Base-by-base conservation (phyloP, 2,329 filamentous ascomycete genomes). In the Verticillium longisporum region DNA sequence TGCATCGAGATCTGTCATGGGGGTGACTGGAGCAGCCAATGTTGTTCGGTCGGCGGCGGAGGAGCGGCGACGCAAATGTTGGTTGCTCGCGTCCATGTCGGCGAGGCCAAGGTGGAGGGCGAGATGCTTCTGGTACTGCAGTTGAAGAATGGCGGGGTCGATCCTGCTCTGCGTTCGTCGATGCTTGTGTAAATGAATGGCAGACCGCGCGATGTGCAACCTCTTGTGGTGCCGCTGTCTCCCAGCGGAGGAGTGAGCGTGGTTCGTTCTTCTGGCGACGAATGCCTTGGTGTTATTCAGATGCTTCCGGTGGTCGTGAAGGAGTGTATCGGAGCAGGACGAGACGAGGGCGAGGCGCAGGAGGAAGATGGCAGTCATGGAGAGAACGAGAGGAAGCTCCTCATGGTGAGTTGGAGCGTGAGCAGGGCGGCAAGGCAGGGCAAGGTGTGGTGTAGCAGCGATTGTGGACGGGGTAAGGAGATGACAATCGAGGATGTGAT, bases 291-390 rank as follows among this genome's bases (percentile, higher is more conserved):
- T 66, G 66, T 75, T 74, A 62, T 73, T 74, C 66, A 79, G 69
- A 65, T 75, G 75, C 66, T 73, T 70, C 59, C 63, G 72, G 62
- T 76, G 72, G 66, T 81, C 76, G 74, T 80, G 69, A 65, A 78
- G 72, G 69, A 81, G 73, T 71, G 75, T 68, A 72, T 72, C 74
- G 67, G 77, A 77, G 69, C 73, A 78, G 68, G 77, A 75, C 71
- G 79, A 76, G 66, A 75, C 71, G 69, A 77, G 75, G 70, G 80
- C 82, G 65, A 80, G 73, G 70, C 75, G 73, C 62, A 81, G 69
- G 63, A 80, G 74, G 69, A 76, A 77, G 68, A 67, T 66, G 64
- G 72, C 74, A 68, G 76, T 80, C 80, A 83, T 83, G 77, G 74
- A 70, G 71, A 69, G 60, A 55, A 58, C 56, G 64, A 61, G 63